Base-by-base conservation (phyloP, 345 rosid species). In the Citrus unshiu region DNA sequence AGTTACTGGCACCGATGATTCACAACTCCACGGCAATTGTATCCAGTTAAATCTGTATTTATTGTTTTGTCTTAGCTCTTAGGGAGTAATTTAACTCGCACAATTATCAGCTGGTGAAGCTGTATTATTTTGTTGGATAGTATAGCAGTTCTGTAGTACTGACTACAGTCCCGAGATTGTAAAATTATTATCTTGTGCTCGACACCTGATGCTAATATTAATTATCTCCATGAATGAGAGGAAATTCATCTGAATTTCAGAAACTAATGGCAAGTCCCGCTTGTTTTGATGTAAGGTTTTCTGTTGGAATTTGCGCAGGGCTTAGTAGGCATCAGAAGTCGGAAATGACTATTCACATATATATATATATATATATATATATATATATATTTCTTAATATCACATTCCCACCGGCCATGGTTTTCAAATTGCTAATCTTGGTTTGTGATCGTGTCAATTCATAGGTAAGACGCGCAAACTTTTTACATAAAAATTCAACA, bases 1-100 rank as follows among this genome's bases (percentile, higher is more conserved):
- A 89, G 87, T 81, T 93, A 69, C 87, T 86, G 90, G 89, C 99
- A 95, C 81, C 95, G 92, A 22, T 85, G 79, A 89, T 74, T 83
- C 68, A 68, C 66, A 70, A 74, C 43, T 66, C 37, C 63, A 78
- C 78, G 5, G 43, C 76, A 78, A 58, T 75, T 73, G 74, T 71
- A 80, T 68, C 76, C 76, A 82, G 78, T 68, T 39, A 78, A 35
- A 74, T 79, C 72, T 80, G 86, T 72, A 81, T 62, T 67, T 82
- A 68, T 85, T 76, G 70, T 81, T 82, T 79, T 67, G 40, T 64
- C 67, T 56, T 16, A 18, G 58, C 7, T 16, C 58, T 0, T 77
- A 76, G 86, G 74, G 74, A 81, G 56, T 81, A 72, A 83, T 78
- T 73, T 80, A 81, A 82, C 80, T 67, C 77, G 80, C 83, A 67